A percentile compares a stretch with the other conserved stretches of the same genome.
Evolutionary conservation across 1,284 basidiomycete genomes (phyloP).

Genomic region (Ceratobasidium papillatum): DNA sequence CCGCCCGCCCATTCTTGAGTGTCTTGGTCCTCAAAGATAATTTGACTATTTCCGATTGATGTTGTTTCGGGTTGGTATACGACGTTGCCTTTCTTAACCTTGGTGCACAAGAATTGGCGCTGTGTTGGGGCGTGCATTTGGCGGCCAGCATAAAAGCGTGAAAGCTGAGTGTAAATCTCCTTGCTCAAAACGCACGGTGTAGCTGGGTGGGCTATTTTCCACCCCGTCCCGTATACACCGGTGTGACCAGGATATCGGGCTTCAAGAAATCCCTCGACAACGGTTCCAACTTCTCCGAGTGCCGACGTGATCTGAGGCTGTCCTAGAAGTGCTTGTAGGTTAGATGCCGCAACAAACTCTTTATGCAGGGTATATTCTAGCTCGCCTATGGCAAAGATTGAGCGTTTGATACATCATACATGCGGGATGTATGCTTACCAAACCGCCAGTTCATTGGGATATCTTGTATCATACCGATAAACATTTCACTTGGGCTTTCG

Average conservation of each 20-base stretch:
- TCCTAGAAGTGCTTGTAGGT: neutral
- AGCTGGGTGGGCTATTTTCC: neutral
- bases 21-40: neutral
- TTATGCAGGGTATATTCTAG: slow-evolving; percentile 15
- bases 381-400: neutral
- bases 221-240: neutral
- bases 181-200: neutral
- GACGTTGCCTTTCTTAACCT: neutral
- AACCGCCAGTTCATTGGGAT: slow-evolving; percentile 15
- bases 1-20: neutral
- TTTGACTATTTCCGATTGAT: neutral
- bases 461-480: slow-evolving; percentile 37
- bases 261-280: neutral
- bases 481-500: slow-evolving; percentile 31
- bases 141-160: neutral
- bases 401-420: too few species aligned
- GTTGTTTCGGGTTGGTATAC: neutral
- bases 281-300: neutral
- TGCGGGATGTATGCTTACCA: neutral
- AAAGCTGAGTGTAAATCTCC: neutral
- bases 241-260: neutral
- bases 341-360: neutral
- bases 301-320: neutral
- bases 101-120: neutral
- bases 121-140: too few species aligned